phyloP scores from a whole-genome alignment of 2,329 filamentous ascomycete genomes.

The Plenodomus tracheiphilus region DNA sequence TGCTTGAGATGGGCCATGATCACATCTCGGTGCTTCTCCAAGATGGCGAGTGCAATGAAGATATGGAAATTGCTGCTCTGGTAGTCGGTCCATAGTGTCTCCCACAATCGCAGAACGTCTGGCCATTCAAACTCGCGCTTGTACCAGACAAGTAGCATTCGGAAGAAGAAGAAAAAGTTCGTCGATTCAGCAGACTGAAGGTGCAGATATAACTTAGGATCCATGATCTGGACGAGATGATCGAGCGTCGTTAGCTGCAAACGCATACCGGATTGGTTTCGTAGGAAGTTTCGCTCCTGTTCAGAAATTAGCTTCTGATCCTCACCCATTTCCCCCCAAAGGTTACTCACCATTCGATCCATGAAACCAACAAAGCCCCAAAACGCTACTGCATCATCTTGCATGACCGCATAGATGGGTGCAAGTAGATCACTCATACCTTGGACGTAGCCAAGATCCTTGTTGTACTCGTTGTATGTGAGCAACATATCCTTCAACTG shows the following conservation, averaged over 20 bases:
- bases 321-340: no score
- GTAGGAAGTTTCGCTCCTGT: slow-evolving; percentile 86
- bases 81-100: slow-evolving; percentile 92
- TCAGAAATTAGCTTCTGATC: slow-evolving; percentile 8
- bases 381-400: slow-evolving; percentile 95
- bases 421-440: slow-evolving; percentile 97
- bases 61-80: slow-evolving; percentile 88
- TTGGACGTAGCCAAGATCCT: slow-evolving; percentile 93
- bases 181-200: slow-evolving; percentile 89
- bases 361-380: slow-evolving; percentile 97
- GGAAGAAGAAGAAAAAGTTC: slow-evolving; percentile 99
- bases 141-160: slow-evolving; percentile 98
- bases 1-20: slow-evolving; percentile 93
- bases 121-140: slow-evolving; percentile 94
- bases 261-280: slow-evolving; percentile 96
- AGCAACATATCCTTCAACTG: slow-evolving; percentile 99
- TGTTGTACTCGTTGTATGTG: slow-evolving; percentile 98
- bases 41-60: slow-evolving; percentile 88
- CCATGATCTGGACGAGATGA: slow-evolving; percentile 94
- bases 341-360: slow-evolving; percentile 75
- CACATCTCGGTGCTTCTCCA: slow-evolving; percentile 94
- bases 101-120: slow-evolving; percentile 88
- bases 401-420: slow-evolving; percentile 94
- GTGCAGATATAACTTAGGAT: slow-evolving; percentile 90
- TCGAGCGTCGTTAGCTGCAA: slow-evolving; percentile 87